Evolutionary conservation across 306 rosid species (phyloP).

Genomic region (Vachellia collinsii): DNA sequence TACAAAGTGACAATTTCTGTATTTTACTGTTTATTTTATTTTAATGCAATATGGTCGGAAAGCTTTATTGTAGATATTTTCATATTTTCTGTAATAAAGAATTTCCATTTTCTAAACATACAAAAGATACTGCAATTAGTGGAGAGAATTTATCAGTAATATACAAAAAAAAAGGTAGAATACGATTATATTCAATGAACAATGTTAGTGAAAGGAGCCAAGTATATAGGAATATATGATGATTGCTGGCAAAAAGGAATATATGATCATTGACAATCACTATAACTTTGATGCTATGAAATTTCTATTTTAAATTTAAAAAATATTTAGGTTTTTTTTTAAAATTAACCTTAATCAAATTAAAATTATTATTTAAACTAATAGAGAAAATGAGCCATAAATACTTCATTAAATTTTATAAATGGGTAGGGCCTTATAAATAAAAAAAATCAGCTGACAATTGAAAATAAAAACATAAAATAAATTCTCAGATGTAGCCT

Average conservation of each 20-base stretch:
- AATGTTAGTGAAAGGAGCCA: neutral
- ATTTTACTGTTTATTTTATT: neutral
- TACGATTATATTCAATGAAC: neutral
- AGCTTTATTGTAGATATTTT: neutral
- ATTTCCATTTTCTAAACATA: neutral
- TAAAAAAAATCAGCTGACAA: neutral
- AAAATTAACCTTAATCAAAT: neutral
- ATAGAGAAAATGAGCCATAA: too few species aligned
- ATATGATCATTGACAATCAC: neutral
- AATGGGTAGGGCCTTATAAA: too few species aligned
- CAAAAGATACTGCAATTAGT: neutral
- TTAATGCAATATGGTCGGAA: neutral
- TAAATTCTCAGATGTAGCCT: neutral
- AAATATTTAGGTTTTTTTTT: neutral
- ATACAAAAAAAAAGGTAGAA: neutral
- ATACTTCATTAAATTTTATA: too few species aligned
- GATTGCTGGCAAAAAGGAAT: too few species aligned
- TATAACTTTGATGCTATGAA: neutral
- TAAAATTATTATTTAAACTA: too few species aligned
- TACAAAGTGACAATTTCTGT: neutral
- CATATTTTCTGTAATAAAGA: neutral
- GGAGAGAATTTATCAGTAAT: conserved; percentile 18
- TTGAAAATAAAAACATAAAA: too few species aligned
- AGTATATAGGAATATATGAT: neutral
- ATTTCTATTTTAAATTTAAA: neutral